These are phyloP conservation scores for Gossypium herbaceum DNA, from an alignment of 345 rosid species.

Conservation along the genomic window DNA sequence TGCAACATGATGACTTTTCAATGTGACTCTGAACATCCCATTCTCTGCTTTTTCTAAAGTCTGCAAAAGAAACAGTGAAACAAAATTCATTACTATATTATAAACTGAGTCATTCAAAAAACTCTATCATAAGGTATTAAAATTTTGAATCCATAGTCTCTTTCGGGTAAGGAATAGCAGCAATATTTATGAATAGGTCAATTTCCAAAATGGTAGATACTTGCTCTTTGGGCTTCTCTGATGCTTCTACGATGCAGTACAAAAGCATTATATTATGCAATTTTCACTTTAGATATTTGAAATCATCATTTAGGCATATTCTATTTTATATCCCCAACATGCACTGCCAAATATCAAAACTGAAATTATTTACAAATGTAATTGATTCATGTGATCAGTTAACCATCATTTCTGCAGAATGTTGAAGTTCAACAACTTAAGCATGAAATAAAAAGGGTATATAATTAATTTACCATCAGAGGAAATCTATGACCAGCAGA, in stretches of 20 bases:
- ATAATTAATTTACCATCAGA: background rate
- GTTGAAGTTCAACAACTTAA: background rate
- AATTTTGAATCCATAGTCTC: background rate
- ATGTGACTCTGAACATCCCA: slow-evolving; percentile 59
- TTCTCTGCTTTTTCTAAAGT: slow-evolving; percentile 59
- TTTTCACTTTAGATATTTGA: background rate
- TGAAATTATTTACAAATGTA: background rate
- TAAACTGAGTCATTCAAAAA: background rate
- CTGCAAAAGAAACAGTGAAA: slow-evolving; percentile 37
- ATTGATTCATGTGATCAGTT: background rate
- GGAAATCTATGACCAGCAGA: background rate
- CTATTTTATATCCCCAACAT: background rate
- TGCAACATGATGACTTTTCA: slow-evolving; percentile 64
- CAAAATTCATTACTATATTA: background rate
- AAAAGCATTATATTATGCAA: background rate
- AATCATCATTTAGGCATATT: background rate
- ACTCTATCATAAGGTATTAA: background rate
- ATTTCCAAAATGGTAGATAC: background rate
- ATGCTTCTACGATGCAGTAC: background rate
- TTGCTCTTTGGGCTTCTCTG: background rate
- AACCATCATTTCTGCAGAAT: no score
- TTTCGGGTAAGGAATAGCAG: background rate
- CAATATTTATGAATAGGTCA: background rate
- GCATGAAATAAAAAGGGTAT: background rate
- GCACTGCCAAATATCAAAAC: background rate